phyloP scores from a whole-genome alignment of 768 basidiomycete genomes.

The Mycena rosella region DNA sequence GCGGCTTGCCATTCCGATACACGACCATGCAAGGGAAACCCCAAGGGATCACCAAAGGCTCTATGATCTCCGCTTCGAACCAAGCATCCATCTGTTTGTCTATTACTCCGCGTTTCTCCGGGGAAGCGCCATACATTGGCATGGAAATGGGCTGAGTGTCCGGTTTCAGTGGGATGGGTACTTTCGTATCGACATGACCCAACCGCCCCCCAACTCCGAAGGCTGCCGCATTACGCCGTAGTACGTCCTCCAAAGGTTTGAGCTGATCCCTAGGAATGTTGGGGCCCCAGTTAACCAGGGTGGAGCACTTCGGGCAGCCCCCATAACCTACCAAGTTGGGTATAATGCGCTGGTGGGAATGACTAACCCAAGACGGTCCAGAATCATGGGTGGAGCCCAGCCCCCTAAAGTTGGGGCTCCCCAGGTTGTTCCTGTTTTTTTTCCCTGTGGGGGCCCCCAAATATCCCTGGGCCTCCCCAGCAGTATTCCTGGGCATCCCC shows the following conservation, averaged over 20 bases:
- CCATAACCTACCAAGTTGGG: no score
- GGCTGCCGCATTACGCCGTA: slow-evolving; percentile 29
- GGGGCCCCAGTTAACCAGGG: slow-evolving; percentile 34
- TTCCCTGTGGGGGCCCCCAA: no score
- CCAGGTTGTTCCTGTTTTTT: no score
- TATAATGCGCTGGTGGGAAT: no score
- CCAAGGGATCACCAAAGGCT: slow-evolving; percentile 43
- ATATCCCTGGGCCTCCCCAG: no score
- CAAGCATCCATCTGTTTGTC: slow-evolving; percentile 45
- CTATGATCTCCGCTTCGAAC: slow-evolving; percentile 46
- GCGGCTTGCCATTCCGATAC: slow-evolving; percentile 52
- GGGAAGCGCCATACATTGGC: slow-evolving; percentile 41
- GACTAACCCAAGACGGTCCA: no score
- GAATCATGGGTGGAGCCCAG: no score
- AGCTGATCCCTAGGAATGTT: slow-evolving; percentile 31
- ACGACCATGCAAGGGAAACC: slow-evolving; percentile 43
- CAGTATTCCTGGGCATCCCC: no score
- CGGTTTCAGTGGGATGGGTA: slow-evolving; percentile 34
- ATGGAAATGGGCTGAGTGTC: slow-evolving; percentile 37
- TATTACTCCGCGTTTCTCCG: slow-evolving; percentile 40
- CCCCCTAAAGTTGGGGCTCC: no score
- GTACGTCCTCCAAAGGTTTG: neutral
- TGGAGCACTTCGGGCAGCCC: no score
- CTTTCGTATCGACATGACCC: slow-evolving; percentile 37
- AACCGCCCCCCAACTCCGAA: slow-evolving; percentile 42